phyloP scores from a whole-genome alignment of 441 rosid genomes.

The Eugenia klotzschiana region DNA sequence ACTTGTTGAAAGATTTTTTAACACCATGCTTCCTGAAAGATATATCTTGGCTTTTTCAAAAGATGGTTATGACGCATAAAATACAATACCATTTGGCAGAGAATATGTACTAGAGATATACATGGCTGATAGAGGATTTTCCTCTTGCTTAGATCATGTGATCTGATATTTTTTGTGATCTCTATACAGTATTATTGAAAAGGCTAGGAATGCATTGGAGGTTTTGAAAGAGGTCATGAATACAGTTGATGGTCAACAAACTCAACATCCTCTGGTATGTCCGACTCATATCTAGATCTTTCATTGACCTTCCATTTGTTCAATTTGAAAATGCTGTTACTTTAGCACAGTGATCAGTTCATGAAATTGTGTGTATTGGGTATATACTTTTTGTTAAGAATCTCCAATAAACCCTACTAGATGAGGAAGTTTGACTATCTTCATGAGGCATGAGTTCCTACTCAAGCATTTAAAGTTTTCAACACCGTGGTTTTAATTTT shows the following conservation, averaged over 20 bases:
- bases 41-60: neutral
- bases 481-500: neutral
- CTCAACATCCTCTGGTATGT: conserved; percentile 72
- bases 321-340: neutral
- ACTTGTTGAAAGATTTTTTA: neutral
- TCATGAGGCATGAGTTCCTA: neutral
- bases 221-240: conserved; percentile 84
- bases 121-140: neutral
- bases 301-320: neutral
- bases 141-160: neutral
- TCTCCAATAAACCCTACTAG: neutral
- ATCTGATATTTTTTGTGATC: neutral
- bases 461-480: neutral
- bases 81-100: neutral
- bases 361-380: neutral
- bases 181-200: conserved; percentile 60
- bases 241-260: conserved; percentile 35
- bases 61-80: neutral
- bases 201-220: conserved; percentile 77
- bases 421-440: neutral
- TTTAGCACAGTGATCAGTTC: neutral
- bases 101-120: neutral
- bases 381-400: neutral
- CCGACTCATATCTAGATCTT: neutral
- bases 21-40: neutral